Evolutionary conservation across 2,329 filamentous ascomycete genomes (phyloP).

Genomic region (Pseudogymnoascus sp.): DNA sequence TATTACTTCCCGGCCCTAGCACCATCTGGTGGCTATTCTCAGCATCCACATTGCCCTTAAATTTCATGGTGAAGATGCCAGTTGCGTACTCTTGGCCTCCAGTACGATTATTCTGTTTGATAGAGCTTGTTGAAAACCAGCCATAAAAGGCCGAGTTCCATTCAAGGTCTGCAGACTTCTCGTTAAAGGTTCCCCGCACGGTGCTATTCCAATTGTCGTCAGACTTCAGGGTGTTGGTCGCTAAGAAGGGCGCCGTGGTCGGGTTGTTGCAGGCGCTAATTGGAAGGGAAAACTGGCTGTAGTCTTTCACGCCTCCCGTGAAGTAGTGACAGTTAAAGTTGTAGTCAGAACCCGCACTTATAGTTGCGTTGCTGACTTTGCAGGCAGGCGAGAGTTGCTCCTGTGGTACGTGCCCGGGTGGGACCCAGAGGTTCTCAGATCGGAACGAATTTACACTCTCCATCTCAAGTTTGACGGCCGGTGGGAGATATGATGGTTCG

Average conservation of each 20-base stretch:
- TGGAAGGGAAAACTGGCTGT: not conserved
- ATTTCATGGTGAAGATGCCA: not conserved
- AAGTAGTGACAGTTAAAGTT: not conserved
- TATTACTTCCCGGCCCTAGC: not conserved
- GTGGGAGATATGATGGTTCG: not conserved
- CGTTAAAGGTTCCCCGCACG: not conserved
- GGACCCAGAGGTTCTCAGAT: not conserved
- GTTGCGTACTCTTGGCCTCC: too few relatives aligned
- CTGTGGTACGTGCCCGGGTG: not conserved
- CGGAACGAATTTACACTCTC: not conserved
- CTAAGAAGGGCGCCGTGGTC: not conserved
- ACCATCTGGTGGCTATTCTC: not conserved
- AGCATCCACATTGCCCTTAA: not conserved
- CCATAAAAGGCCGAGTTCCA: not conserved
- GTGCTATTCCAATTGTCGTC: not conserved
- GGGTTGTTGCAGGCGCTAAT: not conserved
- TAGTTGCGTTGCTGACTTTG: not conserved
- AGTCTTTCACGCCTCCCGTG: too few relatives aligned
- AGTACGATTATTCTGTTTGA: too few relatives aligned
- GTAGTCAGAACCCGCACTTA: not conserved
- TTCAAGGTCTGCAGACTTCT: not conserved
- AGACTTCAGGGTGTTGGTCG: not conserved
- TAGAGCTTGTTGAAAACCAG: not conserved
- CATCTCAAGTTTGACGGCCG: not conserved
- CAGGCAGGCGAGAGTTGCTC: not conserved